Conservation (phyloP, 768 basidiomycete species). For the Albatrellus ellisii region DNA sequence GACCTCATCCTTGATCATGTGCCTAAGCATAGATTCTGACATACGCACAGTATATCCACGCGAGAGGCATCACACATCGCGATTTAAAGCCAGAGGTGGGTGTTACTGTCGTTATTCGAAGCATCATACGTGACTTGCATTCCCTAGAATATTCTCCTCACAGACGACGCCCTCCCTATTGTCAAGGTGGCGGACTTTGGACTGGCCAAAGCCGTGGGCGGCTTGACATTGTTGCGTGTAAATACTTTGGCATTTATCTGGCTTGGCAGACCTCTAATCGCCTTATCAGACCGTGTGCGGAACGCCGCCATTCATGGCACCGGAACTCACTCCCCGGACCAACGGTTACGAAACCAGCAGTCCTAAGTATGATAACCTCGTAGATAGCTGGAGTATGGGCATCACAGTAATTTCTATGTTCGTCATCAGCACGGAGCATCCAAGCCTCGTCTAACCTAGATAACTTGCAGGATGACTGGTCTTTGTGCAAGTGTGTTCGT, state of each 20-base stretch:
- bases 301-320: conserved; percentile 88
- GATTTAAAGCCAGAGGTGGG: conserved; percentile 88
- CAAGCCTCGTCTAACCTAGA: not conserved
- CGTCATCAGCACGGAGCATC: conserved; percentile 15
- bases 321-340: conserved; percentile 90
- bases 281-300: conserved; percentile 81
- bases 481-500: conserved; percentile 8
- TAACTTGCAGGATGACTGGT: not conserved
- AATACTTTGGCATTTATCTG: not conserved
- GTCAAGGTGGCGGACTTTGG: conserved; percentile 96
- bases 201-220: conserved; percentile 83
- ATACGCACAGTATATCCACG: conserved; percentile 50
- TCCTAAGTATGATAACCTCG: conserved; percentile 76
- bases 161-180: conserved; percentile 46
- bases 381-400: conserved; percentile 95
- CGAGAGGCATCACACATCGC: conserved; percentile 74
- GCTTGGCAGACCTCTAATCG: conserved; percentile 4
- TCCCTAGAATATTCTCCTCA: conserved; percentile 71
- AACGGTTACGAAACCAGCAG: conserved; percentile 44
- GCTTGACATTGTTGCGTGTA: conserved; percentile 30
- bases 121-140: not conserved
- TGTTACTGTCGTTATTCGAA: conserved; percentile 9
- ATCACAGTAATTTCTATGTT: conserved; percentile 91
- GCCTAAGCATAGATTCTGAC: not conserved
- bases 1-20: not conserved